Evolutionary conservation across 2,329 filamentous ascomycete species (phyloP).

Genomic region (Pezicula rhizophila): DNA sequence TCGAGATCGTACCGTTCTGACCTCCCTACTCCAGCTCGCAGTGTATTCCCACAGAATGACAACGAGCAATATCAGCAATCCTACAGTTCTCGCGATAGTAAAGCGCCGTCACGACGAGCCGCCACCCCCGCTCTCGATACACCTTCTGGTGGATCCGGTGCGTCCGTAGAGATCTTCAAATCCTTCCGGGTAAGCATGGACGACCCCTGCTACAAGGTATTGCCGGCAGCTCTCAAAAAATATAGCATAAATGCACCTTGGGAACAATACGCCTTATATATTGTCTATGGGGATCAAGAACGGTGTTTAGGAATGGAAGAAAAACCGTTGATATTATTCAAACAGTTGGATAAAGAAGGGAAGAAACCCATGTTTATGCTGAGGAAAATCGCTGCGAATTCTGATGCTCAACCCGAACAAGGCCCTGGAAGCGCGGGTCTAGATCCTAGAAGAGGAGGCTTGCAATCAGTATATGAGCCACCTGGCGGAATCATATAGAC

Average conservation of each 20-base stretch:
- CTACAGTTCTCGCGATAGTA: conserved; percentile 25
- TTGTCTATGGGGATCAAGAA: conserved; percentile 98
- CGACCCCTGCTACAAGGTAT: conserved; percentile 93
- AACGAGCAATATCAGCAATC: conserved; percentile 24
- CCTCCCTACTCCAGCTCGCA: conserved; percentile 45
- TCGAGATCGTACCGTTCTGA: conserved; percentile 56
- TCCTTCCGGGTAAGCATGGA: conserved; percentile 97
- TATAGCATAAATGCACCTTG: conserved; percentile 98
- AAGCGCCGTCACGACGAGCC: conserved; percentile 43
- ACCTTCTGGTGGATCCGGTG: conserved; percentile 38
- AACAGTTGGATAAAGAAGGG: conserved; percentile 93
- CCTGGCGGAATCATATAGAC: conserved; percentile 28
- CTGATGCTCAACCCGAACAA: conserved; percentile 38
- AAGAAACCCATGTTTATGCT: conserved; percentile 99
- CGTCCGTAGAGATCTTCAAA: conserved; percentile 93
- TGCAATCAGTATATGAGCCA: conserved; percentile 20
- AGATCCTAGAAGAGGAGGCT: conserved; percentile 18
- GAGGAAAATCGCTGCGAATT: conserved; percentile 35
- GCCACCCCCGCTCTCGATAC: conserved; percentile 59
- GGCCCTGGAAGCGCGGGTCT: conserved; percentile 28
- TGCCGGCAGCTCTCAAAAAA: conserved; percentile 91
- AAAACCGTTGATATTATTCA: conserved; percentile 91
- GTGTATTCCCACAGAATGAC: conserved; percentile 49
- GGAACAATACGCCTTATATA: conserved; percentile 96
- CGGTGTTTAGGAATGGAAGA: conserved; percentile 87